Evolutionary conservation across 1,139 yeast genomes (phyloP), one percentile per base, ranked within the genome.

Genomic region (Pneumocystis wakefieldiae): DNA sequence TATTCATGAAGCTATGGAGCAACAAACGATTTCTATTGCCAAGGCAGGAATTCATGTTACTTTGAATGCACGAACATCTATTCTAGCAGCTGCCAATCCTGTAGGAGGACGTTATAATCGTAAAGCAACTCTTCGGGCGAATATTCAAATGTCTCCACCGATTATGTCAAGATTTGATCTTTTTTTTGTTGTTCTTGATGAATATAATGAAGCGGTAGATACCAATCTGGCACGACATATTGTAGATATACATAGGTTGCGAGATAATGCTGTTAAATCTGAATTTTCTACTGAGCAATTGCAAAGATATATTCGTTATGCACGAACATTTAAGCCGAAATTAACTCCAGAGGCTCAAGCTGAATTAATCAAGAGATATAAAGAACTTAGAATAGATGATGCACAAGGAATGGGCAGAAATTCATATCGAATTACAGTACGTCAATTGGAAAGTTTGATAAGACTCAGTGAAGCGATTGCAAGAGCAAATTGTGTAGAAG

Each of bases 1-100:
- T 2, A 92, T 92, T 78, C 99, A 92, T 77, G 99, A 92, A 78
- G 99, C 98, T 17, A 92, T 92, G 99, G 98, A 92, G 78, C 98
- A 92, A 76, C 98, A 92, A 74, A 92, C 98, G 0, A 92, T 92
- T 68, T 90, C 97, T 15, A 92, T 92, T 71, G 97, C 98, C 32
- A 92, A 92, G 74, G 98, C 98, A 1, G 98, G 98, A 71, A 92
- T 92, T 67, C 97, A 92, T 73, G 97, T 98, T 6, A 92, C 98
- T 0, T 77, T 92, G 70, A 92, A 92, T 73, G 98, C 98, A 1
- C 82, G 98, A 72, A 90, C 98, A 0, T 88, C 97, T 0, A 92
- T 92, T 69, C 76, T 92, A 65, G 98, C 98, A 0, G 97, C 98
- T 19, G 98, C 99, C 0, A 92, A 92, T 73, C 99, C 99, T 17